phyloP scores from a whole-genome alignment of 1,139 yeast species.

The Candida albicans region DNA sequence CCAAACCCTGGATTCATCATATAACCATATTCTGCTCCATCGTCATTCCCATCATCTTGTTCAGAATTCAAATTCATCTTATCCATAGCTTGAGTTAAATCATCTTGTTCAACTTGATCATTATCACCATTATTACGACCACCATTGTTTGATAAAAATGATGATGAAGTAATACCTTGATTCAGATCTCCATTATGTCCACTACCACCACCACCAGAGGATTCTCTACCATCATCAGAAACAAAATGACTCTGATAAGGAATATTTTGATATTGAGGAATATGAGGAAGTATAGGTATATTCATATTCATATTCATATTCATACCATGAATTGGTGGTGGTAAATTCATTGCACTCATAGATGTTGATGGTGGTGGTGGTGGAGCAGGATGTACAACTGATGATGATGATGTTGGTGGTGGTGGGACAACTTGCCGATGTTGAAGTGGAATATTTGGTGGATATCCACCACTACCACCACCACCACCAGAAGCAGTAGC shows the following conservation, averaged over 20 bases:
- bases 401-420: conserved; percentile 4
- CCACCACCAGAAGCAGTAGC: no score
- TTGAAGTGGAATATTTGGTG: conserved; percentile 14
- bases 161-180: conserved; percentile 1
- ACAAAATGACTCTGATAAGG: conserved; percentile 5
- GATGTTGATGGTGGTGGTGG: background rate
- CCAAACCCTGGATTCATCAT: conserved; percentile 15
- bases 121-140: background rate
- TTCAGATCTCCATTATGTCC: conserved; percentile 3
- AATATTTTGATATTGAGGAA: conserved; percentile 8
- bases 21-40: conserved; percentile 6
- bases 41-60: conserved; percentile 6
- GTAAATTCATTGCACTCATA: conserved; percentile 6
- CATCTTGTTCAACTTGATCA: conserved; percentile 8
- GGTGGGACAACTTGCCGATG: conserved; percentile 10
- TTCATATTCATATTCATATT: conserved; percentile 15
- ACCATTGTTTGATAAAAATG: background rate
- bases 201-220: conserved; percentile 6
- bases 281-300: conserved; percentile 15
- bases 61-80: conserved; percentile 15
- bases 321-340: conserved; percentile 2
- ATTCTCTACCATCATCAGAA: conserved; percentile 7
- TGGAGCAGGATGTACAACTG: conserved; percentile 7
- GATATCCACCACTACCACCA: conserved; percentile 22
- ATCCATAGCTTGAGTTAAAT: conserved; percentile 20